Evolutionary conservation across 1,139 yeast species (phyloP), one percentile per base, ranked within the genome.

Genomic region (Arxiozyma slooffiae): DNA sequence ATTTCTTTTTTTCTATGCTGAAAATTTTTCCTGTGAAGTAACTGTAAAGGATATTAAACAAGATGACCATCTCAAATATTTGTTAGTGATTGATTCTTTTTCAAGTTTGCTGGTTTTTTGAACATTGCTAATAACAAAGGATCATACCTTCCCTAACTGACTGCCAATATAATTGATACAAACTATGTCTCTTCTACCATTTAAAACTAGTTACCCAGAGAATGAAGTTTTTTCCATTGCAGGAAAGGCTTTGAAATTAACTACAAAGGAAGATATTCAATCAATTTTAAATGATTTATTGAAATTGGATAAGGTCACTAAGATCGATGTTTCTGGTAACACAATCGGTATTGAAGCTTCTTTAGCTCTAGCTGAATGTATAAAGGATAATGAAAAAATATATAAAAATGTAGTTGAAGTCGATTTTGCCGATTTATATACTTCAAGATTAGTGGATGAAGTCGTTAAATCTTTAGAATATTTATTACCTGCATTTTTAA

Each of bases 311-410:
- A 66, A 67, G 51, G 69, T 88, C 54, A 76, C 75, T 48, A 81
- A 79, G 60, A 73, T 90, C 53, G 95, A 87, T 66, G 75, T 92
- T 51, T 83, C 90, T 20, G 98, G 98, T 58, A 92, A 92, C 72
- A 90, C 98, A 43, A 81, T 89, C 57, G 97, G 98, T 51, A 82
- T 89, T 52, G 96, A 82, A 47, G 96, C 97, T 7, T 85, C 95
- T 39, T 75, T 78, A 62, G 78, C 79, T 21, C 71, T 90, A 50
- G 87, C 94, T 46, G 73, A 77, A 50, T 77, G 80, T n/a, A 68
- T 88, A 48, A 62, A 64, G 41, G 58, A 66, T 44, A 66, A 73
- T 53, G 61, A 66, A 23, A 56, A 67, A 57, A 63, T 76, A 59
- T 81, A 74, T 57, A 75, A 74, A 50, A 68, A 82, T 42, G 66